These are phyloP conservation scores for Fusarium coffeatum DNA, from an alignment of 2,329 filamentous ascomycete species.

Conservation along the genomic window DNA sequence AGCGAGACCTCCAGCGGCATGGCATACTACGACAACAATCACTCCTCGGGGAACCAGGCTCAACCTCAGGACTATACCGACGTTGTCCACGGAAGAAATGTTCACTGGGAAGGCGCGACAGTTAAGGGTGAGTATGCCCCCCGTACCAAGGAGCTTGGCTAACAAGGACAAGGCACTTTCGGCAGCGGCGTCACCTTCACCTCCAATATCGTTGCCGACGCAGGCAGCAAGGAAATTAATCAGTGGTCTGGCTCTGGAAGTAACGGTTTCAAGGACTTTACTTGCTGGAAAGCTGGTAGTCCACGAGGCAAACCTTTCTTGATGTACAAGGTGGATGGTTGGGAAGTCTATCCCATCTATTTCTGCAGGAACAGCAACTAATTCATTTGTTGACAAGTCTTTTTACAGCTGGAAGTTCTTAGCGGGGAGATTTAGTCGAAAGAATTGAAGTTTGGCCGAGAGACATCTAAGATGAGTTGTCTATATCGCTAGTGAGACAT, in stretches of 20 bases:
- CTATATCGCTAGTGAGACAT: not conserved
- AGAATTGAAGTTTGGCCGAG: not conserved
- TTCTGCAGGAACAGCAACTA: not conserved
- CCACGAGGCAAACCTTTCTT: not conserved
- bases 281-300: not conserved
- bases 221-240: not conserved
- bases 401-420: not conserved
- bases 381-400: not conserved
- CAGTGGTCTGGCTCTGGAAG: constrained; percentile 3
- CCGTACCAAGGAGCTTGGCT: not conserved
- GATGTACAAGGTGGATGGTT: not conserved
- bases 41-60: not conserved
- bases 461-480: not conserved
- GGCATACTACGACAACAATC: not conserved
- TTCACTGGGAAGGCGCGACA: not conserved
- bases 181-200: constrained; percentile 2
- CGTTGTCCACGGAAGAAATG: not conserved
- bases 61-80: not conserved
- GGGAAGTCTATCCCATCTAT: not conserved
- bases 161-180: not conserved
- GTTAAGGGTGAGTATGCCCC: not conserved
- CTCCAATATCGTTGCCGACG: constrained; percentile 3
- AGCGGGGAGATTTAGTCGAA: accelerated
- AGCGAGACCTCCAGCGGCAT: constrained; percentile 3
- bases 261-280: not conserved